phyloP scores from a whole-genome alignment of 176 grass and related monocot genomes.

The Rhynchospora pubera region DNA sequence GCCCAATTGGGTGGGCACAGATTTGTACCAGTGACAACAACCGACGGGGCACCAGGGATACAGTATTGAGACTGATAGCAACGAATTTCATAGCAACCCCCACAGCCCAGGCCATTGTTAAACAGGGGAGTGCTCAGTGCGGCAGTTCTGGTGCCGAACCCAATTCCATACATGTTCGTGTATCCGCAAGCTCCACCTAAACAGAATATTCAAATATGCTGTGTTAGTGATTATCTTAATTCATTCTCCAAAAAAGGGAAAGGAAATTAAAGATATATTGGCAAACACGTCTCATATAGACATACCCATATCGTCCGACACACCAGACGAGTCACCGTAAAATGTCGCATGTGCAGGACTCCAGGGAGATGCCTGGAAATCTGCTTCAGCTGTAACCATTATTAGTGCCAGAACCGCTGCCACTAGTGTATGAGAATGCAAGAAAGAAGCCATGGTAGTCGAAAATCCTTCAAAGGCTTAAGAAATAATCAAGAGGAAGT shows the following conservation, averaged over 20 bases:
- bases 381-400: neutral
- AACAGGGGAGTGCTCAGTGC: conserved; percentile 34
- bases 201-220: neutral
- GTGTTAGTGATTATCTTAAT: neutral
- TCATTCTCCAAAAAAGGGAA: neutral
- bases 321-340: conserved; percentile 51
- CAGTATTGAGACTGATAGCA: conserved; percentile 36
- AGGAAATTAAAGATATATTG: neutral
- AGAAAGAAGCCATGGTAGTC: conserved; percentile 18
- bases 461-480: neutral
- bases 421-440: neutral
- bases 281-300: neutral
- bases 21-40: conserved; percentile 61
- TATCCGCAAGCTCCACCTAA: conserved; percentile 40
- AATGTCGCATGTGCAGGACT: conserved; percentile 39
- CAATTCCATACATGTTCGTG: conserved; percentile 13
- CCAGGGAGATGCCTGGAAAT: conserved; percentile 30
- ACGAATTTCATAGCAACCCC: conserved; percentile 51
- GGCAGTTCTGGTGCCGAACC: conserved; percentile 20
- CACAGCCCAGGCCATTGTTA: conserved; percentile 20
- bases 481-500: neutral
- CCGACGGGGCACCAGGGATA: conserved; percentile 31
- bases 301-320: conserved; percentile 39
- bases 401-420: neutral
- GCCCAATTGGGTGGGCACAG: conserved; percentile 67